phyloP scores from a whole-genome alignment of 2,329 filamentous ascomycete species.

The Alternaria triticimaculans region DNA sequence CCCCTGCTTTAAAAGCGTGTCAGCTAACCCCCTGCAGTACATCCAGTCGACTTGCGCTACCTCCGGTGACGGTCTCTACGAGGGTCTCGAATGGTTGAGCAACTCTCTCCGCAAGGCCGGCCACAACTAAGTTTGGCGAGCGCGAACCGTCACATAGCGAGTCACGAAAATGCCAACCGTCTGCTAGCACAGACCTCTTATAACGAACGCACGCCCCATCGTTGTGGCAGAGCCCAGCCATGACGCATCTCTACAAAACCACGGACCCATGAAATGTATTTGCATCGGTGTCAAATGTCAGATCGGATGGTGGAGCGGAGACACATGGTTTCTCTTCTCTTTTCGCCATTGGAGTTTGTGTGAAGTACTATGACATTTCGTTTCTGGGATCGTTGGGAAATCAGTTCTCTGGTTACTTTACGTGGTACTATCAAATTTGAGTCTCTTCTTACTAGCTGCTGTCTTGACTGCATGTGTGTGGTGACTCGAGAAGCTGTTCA shows the following conservation, averaged over 20 bases:
- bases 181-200: constrained; percentile 35
- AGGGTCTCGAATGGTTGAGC: constrained; percentile 79
- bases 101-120: constrained; percentile 62
- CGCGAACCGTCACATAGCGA: constrained; percentile 29
- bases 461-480: constrained; percentile 17
- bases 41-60: constrained; percentile 99
- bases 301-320: constrained; percentile 47
- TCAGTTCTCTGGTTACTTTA: constrained; percentile 47
- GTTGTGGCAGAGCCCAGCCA: constrained; percentile 22
- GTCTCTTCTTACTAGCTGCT: constrained; percentile 42
- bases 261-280: constrained; percentile 40
- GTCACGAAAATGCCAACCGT: constrained; percentile 35
- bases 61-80: constrained; percentile 98
- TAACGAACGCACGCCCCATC: constrained; percentile 33
- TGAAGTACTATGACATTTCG: constrained; percentile 43
- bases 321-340: constrained; percentile 30
- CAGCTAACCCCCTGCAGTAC: constrained; percentile 64
- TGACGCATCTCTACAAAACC: constrained; percentile 18
- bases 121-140: constrained; percentile 50
- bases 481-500: neutral
- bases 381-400: constrained; percentile 46
- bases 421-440: constrained; percentile 49
- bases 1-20: neutral
- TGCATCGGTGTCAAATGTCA: constrained; percentile 42
- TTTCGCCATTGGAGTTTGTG: constrained; percentile 48